phyloP scores from a whole-genome alignment of 2,329 filamentous ascomycete species.

The Aspergillus neotritici region DNA sequence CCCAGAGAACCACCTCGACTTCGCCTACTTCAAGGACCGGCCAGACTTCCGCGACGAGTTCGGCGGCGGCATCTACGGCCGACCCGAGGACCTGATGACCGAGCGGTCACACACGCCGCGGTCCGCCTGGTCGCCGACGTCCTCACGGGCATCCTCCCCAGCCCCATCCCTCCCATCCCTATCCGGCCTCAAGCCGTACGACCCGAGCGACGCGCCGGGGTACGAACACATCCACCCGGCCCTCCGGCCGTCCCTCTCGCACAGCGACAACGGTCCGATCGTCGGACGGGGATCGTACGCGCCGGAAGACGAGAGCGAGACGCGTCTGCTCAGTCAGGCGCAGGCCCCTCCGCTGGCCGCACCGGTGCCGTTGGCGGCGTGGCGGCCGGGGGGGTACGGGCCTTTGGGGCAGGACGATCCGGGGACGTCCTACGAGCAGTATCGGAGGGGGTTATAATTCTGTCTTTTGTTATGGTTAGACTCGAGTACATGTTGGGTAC shows the following conservation, averaged over 20 bases:
- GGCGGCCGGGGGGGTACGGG: constrained; percentile 34
- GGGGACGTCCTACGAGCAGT: constrained; percentile 32
- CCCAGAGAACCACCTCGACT: constrained; percentile 77
- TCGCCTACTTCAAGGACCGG: constrained; percentile 84
- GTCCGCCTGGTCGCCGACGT: constrained; percentile 35
- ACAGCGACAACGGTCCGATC: constrained; percentile 18
- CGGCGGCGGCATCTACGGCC: constrained; percentile 60
- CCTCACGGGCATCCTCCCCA: constrained; percentile 38
- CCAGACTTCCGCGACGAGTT: constrained; percentile 82
- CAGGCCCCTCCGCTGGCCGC: constrained; percentile 26
- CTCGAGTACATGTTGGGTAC: too few species aligned
- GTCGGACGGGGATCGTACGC: constrained; percentile 26
- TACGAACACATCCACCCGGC: constrained; percentile 30
- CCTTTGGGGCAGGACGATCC: constrained; percentile 34
- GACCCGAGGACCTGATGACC: constrained; percentile 41
- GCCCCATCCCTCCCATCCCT: constrained; percentile 31
- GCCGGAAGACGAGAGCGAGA: constrained; percentile 37
- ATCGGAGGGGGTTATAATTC: constrained; percentile 20
- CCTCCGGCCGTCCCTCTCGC: constrained; percentile 29
- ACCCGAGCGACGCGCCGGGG: constrained; percentile 21
- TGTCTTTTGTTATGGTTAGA: background rate
- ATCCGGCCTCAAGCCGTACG: constrained; percentile 20
- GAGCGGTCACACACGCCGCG: constrained; percentile 42
- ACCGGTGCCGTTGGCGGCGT: constrained; percentile 15
- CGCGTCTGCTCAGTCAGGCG: constrained; percentile 32